Evolutionary conservation across 352 stramenopile genomes (phyloP).

Genomic region (Blastocystis sp.): DNA sequence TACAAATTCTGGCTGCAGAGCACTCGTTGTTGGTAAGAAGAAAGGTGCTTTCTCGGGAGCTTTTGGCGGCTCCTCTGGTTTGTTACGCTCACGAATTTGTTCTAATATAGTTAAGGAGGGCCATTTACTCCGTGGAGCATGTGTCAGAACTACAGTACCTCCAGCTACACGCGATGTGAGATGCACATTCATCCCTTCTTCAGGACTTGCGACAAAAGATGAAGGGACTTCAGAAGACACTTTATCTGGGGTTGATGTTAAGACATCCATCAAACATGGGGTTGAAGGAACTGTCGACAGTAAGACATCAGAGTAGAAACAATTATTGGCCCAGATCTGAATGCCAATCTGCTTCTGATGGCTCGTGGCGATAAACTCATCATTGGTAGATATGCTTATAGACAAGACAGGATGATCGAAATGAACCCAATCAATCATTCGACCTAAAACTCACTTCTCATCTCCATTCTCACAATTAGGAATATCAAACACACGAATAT

Average conservation of each 20-base stretch:
- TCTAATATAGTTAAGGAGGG: conserved; percentile 85
- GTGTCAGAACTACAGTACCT: conserved; percentile 77
- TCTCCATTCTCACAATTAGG: conserved; percentile 65
- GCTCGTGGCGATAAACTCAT: conserved; percentile 81
- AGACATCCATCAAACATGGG: conserved; percentile 77
- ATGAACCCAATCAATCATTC: conserved; percentile 80
- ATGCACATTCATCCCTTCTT: not conserved
- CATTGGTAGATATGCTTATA: conserved; percentile 77
- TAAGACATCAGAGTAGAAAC: conserved; percentile 80
- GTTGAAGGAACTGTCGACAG: conserved; percentile 74
- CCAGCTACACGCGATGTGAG: conserved; percentile 70
- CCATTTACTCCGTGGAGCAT: conserved; percentile 81
- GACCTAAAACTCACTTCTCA: conserved; percentile 72
- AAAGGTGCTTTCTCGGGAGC: conserved; percentile 88
- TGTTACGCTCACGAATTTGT: conserved; percentile 91
- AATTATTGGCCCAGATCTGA: conserved; percentile 81
- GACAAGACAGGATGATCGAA: conserved; percentile 81
- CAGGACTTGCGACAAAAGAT: not conserved
- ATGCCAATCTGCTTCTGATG: conserved; percentile 79
- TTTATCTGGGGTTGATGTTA: too few species aligned
- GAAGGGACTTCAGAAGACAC: too few species aligned
- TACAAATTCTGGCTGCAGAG: conserved; percentile 29
- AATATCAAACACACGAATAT: conserved; percentile 80
- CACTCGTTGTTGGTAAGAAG: conserved; percentile 78
- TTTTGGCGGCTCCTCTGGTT: conserved; percentile 87